Conservation (phyloP, 345 rosid species). For the Erysimum cheiranthoides region DNA sequence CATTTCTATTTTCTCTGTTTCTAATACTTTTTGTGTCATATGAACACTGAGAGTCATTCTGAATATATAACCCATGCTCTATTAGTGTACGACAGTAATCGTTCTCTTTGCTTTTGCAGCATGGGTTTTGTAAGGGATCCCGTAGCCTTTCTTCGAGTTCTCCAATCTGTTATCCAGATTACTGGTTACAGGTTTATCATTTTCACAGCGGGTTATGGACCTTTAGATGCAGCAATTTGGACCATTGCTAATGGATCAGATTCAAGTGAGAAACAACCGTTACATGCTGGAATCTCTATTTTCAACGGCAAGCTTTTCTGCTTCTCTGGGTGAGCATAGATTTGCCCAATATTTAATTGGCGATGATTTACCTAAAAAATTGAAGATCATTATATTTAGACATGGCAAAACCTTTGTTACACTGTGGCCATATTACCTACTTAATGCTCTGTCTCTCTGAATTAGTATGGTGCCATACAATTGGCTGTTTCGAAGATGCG, state of each 20-base stretch:
- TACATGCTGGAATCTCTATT: constrained; percentile 52
- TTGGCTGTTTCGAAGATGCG: constrained; percentile 73
- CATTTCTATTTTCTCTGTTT: constrained; percentile 35
- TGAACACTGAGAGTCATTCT: background rate
- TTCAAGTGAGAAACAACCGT: constrained; percentile 28
- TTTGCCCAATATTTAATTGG: background rate
- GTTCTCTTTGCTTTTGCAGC: constrained; percentile 49
- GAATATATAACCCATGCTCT: constrained; percentile 4
- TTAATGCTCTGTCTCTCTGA: constrained; percentile 19
- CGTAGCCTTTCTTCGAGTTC: constrained; percentile 57
- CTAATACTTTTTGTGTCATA: background rate
- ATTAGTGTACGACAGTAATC: background rate
- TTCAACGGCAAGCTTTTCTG: constrained; percentile 60
- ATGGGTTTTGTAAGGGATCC: constrained; percentile 72
- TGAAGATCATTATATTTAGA: background rate
- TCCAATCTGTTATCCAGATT: constrained; percentile 55
- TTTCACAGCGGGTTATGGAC: constrained; percentile 60
- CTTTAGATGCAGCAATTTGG: constrained; percentile 58
- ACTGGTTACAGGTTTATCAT: constrained; percentile 60
- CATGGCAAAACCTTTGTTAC: background rate
- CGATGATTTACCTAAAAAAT: background rate
- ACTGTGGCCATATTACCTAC: background rate
- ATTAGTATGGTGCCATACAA: constrained; percentile 71
- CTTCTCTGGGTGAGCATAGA: constrained; percentile 61
- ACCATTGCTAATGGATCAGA: constrained; percentile 43